A percentile compares a stretch with the other conserved stretches of the same genome.
Conservation (phyloP, 2,329 filamentous ascomycete species). For the Periglandula ipomoeae region DNA sequence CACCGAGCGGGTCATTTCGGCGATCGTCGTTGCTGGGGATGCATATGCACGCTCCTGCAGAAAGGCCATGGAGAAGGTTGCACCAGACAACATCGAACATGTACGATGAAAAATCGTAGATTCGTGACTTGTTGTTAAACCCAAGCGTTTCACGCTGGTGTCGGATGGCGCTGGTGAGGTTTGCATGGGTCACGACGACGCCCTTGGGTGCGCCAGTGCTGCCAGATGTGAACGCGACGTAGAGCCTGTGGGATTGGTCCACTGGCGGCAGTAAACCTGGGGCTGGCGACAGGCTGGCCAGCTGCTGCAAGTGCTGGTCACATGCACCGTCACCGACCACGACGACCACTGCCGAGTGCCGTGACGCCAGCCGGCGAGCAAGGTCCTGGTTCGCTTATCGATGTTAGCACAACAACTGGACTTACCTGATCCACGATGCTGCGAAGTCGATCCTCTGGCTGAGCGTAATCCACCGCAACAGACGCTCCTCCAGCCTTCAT, state of each 20-base stretch:
- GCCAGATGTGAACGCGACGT: slow-evolving; percentile 13
- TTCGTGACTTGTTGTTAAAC: slow-evolving; percentile 3
- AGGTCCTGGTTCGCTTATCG: slow-evolving; percentile 11
- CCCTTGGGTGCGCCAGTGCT: slow-evolving; percentile 15
- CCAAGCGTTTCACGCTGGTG: slow-evolving; percentile 4
- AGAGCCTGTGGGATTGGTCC: slow-evolving; percentile 2
- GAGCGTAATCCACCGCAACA: slow-evolving; percentile 16
- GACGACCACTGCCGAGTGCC: slow-evolving; percentile 6
- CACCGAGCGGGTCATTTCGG: slow-evolving; percentile 34
- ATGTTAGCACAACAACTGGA: slow-evolving; percentile 4
- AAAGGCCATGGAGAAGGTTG: slow-evolving; percentile 5
- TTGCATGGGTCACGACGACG: slow-evolving; percentile 10
- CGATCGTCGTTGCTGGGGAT: slow-evolving; percentile 36
- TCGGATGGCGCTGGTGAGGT: slow-evolving; percentile 6
- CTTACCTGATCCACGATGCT: slow-evolving; percentile 9
- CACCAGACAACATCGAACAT: slow-evolving; percentile 9
- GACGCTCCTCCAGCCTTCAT: slow-evolving; percentile 21
- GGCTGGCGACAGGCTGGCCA: slow-evolving; percentile 1
- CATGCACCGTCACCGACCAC: slow-evolving; percentile 8
- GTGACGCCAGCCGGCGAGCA: slow-evolving; percentile 10
- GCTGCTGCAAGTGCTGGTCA: too few relatives aligned
- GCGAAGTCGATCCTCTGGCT: slow-evolving; percentile 12
- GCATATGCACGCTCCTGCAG: slow-evolving; percentile 10
- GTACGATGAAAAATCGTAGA: slow-evolving; percentile 9
- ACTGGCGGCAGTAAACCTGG: slow-evolving; percentile 30